Percentiles rank a stretch among this genome's conserved stretches.
Conservation (phyloP, 2,329 filamentous ascomycete genomes). For the Emmonsiellopsis sp. region DNA sequence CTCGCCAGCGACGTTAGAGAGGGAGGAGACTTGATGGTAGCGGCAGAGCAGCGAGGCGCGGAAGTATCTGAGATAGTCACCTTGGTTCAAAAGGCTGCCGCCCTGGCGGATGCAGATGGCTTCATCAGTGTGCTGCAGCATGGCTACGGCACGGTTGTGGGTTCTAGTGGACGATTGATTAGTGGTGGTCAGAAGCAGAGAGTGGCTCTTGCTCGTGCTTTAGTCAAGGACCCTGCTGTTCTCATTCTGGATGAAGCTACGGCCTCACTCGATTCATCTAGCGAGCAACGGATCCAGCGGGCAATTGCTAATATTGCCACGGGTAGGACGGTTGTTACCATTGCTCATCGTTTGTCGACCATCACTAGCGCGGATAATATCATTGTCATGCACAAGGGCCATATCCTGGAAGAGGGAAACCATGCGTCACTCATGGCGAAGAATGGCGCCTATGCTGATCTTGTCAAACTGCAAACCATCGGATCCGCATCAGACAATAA, state of each 20-base stretch:
- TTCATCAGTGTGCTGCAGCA: too few species aligned
- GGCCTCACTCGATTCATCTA: not conserved
- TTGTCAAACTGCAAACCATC: too few species aligned
- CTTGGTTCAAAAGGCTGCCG: too few species aligned
- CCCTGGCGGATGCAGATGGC: too few species aligned
- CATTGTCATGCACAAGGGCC: not conserved
- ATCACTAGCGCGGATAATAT: not conserved
- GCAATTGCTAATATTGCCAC: not conserved
- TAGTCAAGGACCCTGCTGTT: not conserved
- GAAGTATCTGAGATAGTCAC: too few species aligned
- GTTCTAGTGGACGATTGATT: too few species aligned
- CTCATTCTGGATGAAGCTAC: constrained; percentile 4
- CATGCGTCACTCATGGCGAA: not conserved
- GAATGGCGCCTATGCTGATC: too few species aligned
- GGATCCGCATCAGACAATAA: too few species aligned
- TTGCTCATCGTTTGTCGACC: not conserved
- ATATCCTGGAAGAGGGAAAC: not conserved
- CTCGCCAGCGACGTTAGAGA: too few species aligned
- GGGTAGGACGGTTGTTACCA: not conserved
- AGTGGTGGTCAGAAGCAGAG: not conserved
- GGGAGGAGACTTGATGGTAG: too few species aligned
- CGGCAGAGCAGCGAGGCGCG: too few species aligned
- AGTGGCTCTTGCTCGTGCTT: not conserved
- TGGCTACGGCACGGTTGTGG: too few species aligned
- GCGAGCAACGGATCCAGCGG: not conserved